These are phyloP conservation scores for Ballota nigra DNA, from an alignment of 257 asterid species.

Conservation along the genomic window DNA sequence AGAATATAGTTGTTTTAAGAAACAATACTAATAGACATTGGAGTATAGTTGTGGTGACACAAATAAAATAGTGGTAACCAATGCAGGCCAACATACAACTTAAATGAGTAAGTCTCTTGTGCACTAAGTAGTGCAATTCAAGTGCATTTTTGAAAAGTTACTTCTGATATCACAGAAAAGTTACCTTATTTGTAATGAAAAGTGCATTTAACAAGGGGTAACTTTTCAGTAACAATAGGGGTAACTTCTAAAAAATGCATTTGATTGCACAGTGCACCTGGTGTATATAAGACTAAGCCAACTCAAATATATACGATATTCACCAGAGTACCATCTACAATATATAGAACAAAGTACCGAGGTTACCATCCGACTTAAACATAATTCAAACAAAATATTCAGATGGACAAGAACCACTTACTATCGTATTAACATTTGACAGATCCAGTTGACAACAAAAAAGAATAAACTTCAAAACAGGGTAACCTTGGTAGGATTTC, in stretches of 20 bases:
- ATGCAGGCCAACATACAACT: not conserved
- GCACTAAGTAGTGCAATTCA: no score
- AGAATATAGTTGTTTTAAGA: no score
- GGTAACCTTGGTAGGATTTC: constrained; percentile 95
- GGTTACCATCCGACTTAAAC: constrained; percentile 2
- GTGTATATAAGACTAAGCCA: no score
- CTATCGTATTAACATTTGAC: not conserved
- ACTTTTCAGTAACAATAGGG: no score
- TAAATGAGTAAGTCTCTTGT: no score
- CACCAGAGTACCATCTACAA: not conserved
- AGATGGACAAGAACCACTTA: not conserved
- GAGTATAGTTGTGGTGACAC: not conserved
- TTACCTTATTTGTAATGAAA: no score
- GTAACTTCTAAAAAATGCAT: no score
- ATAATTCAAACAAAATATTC: constrained; percentile 10
- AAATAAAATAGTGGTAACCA: not conserved
- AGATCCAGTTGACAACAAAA: constrained; percentile 11
- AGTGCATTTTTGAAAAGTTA: no score
- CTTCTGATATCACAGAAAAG: no score
- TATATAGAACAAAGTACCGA: not conserved
- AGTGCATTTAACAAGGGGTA: no score
- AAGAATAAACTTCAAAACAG: constrained; percentile 18
- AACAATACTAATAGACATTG: not conserved
- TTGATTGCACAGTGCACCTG: no score
- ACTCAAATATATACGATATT: not conserved